phyloP scores from a whole-genome alignment of 2,329 filamentous ascomycete species.

The Clonostachys chloroleuca region DNA sequence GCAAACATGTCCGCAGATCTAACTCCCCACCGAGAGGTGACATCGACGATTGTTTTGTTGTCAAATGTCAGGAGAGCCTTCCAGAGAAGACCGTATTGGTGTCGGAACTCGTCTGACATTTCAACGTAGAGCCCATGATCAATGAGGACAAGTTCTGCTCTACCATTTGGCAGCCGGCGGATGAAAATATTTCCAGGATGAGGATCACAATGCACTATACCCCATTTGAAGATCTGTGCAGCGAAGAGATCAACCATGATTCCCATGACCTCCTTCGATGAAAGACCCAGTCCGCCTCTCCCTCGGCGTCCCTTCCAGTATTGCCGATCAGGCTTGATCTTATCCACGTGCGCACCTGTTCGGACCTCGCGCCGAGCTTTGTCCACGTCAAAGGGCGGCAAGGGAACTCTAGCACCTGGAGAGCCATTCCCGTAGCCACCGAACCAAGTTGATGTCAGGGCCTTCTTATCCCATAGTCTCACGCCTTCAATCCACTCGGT shows the following conservation, averaged over 20 bases:
- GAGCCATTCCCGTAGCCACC: conserved; percentile 74
- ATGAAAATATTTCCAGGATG: conserved; percentile 98
- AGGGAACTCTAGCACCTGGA: conserved; percentile 66
- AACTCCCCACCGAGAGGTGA: conserved; percentile 82
- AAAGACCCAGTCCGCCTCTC: conserved; percentile 79
- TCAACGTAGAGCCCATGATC: conserved; percentile 96
- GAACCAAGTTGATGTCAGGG: conserved; percentile 72
- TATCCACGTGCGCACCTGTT: conserved; percentile 48
- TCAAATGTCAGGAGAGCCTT: conserved; percentile 92
- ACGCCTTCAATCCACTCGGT: conserved; percentile 98
- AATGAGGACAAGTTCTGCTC: conserved; percentile 87
- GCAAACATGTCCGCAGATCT: conserved; percentile 88
- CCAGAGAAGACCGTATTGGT: conserved; percentile 89
- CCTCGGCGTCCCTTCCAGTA: conserved; percentile 71
- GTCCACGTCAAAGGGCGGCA: conserved; percentile 47
- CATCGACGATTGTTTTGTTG: conserved; percentile 69
- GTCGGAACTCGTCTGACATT: conserved; percentile 78
- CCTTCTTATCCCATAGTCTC: conserved; percentile 85
- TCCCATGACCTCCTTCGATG: conserved; percentile 83
- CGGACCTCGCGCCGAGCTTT: conserved; percentile 38
- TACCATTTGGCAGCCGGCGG: conserved; percentile 75
- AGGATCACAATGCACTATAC: conserved; percentile 91
- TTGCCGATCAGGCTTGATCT: conserved; percentile 75
- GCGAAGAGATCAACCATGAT: conserved; percentile 96
- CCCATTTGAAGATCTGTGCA: conserved; percentile 98